Evolutionary conservation across 345 rosid species (phyloP), one percentile per base, ranked within the genome.

Genomic region (Linum usitatissimum): DNA sequence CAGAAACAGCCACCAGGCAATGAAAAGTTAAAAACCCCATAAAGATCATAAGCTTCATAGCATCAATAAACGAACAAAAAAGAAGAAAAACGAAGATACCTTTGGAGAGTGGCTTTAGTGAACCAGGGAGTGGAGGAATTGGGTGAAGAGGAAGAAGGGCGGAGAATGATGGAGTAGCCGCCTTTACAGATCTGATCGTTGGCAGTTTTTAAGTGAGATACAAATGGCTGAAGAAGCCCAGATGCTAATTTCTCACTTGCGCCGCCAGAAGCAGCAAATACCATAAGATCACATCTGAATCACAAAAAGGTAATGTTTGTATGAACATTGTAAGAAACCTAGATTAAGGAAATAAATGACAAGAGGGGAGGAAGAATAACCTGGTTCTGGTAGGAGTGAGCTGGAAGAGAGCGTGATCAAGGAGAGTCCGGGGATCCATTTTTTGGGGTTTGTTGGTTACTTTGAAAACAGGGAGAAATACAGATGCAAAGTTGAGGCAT

Each of bases 311-410:
- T 49, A 36, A 42, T 28, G 48, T 40, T 6, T 48, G 20, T 40
- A 21, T 53, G 55, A 68, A 55, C 28, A 28, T 64, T 62, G 17
- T 12, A 19, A 18, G 18, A 20, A 64, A 18, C 18, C 59, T 10
- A 28, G 18, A 21, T 4, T 23, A n/a, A 53, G n/a, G 39, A 53
- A 3, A 36, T 21, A 10, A 13, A 30, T 15, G 61, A 18, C 21
- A 28, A 28, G 30, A 45, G 7, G 8, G 8, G 30, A 23, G 45
- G n/a, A 59, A 12, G 9, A 23, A 1, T 36, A 15, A 93, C 99
- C 99, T 93, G 75, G 97, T 93, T 74, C 94, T 87, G 55, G 99
- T 93, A 57, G 97, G 97, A 48, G 99, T 90, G 78, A 93, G 96
- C 66, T 90, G 99, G 65, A 93, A 93, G 68, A 93, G 83, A 73